phyloP scores from a whole-genome alignment of 805 yeast species.

The Lachancea cidri region DNA sequence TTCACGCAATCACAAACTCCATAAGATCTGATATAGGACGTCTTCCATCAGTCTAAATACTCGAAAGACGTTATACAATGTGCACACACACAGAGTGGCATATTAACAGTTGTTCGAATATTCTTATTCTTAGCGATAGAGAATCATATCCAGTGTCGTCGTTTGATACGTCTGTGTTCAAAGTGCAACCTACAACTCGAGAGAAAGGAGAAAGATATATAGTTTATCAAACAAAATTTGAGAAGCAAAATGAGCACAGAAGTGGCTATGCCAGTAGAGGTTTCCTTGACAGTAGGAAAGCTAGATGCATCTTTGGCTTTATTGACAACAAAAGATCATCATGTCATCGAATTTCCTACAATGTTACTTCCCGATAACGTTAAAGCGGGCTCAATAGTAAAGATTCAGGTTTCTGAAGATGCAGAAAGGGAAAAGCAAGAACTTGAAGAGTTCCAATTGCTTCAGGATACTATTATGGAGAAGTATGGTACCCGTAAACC shows the following conservation, averaged over 20 bases:
- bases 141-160: too few relatives aligned
- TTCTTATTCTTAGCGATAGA: too few relatives aligned
- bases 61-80: too few relatives aligned
- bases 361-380: slow-evolving; percentile 85
- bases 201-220: background rate
- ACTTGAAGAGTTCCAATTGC: slow-evolving; percentile 47
- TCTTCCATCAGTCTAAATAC: too few relatives aligned
- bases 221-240: background rate
- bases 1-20: too few relatives aligned
- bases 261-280: slow-evolving; percentile 51
- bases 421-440: slow-evolving; percentile 58
- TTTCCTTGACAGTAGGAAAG: slow-evolving; percentile 90
- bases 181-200: too few relatives aligned
- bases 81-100: too few relatives aligned
- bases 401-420: slow-evolving; percentile 78
- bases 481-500: slow-evolving; percentile 75
- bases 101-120: too few relatives aligned
- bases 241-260: slow-evolving; percentile 1
- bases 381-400: slow-evolving; percentile 86
- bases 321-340: slow-evolving; percentile 85
- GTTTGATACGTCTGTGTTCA: too few relatives aligned
- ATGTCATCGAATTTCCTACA: slow-evolving; percentile 95
- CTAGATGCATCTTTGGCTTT: slow-evolving; percentile 92
- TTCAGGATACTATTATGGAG: slow-evolving; percentile 69
- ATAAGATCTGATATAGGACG: too few relatives aligned